Base-by-base conservation (phyloP, 1,139 yeast genomes). In the Protomyces arabidopsidicola region DNA sequence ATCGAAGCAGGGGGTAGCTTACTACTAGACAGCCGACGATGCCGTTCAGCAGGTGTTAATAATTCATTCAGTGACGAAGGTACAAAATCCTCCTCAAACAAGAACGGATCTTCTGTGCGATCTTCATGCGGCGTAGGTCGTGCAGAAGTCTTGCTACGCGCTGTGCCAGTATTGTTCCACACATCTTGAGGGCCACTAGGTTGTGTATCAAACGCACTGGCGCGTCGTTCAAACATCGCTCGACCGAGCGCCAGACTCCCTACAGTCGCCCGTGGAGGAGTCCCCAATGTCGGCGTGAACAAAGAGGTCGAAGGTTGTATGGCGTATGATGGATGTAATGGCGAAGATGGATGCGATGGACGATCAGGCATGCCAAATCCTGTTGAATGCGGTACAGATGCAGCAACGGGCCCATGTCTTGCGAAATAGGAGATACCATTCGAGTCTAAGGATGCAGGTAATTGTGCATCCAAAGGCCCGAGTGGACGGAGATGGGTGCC, bases 1-100 rank as follows among this genome's bases (percentile, higher is more conserved):
- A 18, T 12, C 5, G 20, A 9, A 2, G 53, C 10, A 6, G 36
- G 35, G 2, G 35, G 8, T n/a, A 34, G 34, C 51, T 20, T 20
- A 45, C 51, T 45, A 34, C 50, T 62, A 5, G 90, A 84, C 67
- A 82, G 86, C 57, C 95, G 78, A 66, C 95, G 77, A 68, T 79
- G 77, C 35, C 86, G 75, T 72, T 89, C 95, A 69, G 85, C 89
- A 0, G 95, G 95, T 0, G 96, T 88, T 56, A 89, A 76, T 62
- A 88, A 76, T 69, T 88, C 95, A 20, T 85, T 82, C 53, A 89
- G 76, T 27, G 90, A 82, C 0, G 86, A 84, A 1, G 96, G 96
- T 1, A 89, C 88, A 70, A 83, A 86, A 71, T 88, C 95, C 68
- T 87, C 90, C 66, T 81, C 86, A 70, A 78, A 81, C 20, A 80